phyloP scores from a whole-genome alignment of 257 asterid species.

The Agastache rugosa region DNA sequence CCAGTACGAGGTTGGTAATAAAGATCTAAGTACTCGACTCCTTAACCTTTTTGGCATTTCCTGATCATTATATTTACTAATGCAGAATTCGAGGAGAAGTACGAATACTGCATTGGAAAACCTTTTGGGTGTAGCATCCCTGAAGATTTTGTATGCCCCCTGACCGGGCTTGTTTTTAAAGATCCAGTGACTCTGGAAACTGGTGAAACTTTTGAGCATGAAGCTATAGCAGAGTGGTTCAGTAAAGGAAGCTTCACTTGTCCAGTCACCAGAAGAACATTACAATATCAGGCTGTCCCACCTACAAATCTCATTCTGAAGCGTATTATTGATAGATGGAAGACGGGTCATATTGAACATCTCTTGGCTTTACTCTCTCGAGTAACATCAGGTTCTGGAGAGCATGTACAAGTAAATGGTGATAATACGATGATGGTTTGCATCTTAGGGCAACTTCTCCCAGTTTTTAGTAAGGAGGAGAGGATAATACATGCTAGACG shows the following conservation, averaged over 20 bases:
- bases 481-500: conserved; percentile 46
- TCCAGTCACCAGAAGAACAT: conserved; percentile 60
- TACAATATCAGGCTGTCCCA: conserved; percentile 60
- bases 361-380: conserved; percentile 50
- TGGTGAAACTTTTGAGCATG: conserved; percentile 74
- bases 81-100: conserved; percentile 46
- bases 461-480: conserved; percentile 54
- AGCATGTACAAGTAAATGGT: conserved; percentile 36
- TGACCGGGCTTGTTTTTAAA: conserved; percentile 62
- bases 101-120: conserved; percentile 27
- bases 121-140: conserved; percentile 51
- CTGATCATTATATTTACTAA: conserved; percentile 10
- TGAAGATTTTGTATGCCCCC: conserved; percentile 66
- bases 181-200: conserved; percentile 86
- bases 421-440: conserved; percentile 37
- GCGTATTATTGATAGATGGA: conserved; percentile 69
- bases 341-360: conserved; percentile 47
- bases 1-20: conserved; percentile 51
- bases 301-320: conserved; percentile 64
- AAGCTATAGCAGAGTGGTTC: conserved; percentile 68
- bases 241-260: conserved; percentile 59
- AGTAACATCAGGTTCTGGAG: conserved; percentile 31
- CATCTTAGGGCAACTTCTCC: conserved; percentile 55
- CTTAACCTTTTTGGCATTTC: not conserved
- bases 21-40: not conserved